Evolutionary conservation across 1,284 basidiomycete genomes (phyloP), one percentile per base, ranked within the genome.

Genomic region (Ganoderma boninense): DNA sequence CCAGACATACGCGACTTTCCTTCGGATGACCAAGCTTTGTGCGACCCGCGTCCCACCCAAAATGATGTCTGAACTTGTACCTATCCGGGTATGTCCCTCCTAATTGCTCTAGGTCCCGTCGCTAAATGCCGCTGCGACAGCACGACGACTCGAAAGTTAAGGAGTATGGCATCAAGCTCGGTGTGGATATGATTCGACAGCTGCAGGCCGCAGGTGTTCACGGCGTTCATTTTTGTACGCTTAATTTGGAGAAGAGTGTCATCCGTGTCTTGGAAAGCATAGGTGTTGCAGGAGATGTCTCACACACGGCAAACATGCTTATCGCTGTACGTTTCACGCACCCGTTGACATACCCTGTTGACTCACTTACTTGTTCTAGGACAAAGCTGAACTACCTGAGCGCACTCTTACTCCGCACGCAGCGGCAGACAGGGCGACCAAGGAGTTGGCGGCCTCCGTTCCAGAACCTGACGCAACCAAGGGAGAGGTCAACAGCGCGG

Each of bases 181-280:
- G 95, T 2, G 90, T 93, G 4, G 84, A 90, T 61, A 97, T 94
- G 86, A 92, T 98, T 71, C 82, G 78, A 62, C 84, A 84, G 60
- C 79, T 93, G 68, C 87, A 84, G 4, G 74, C 72, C 2, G 88
- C 90, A 11, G 87, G 88, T 29, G 86, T 98, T 23, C 86, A 87
- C 4, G 96, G 96, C 1, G 92, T 98, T 65, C 97, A 99, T 81
- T 93, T 99, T 74, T 99, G 97, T 81, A 99, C 98, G 4, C 87
- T 99, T 74, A 99, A 99, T 81, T 88, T 99, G 20, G 98, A 99
- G 81, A 97, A 97, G 84, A 98, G 96, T 75, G 93, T 99, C 7
- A 92, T 93, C 65, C 89, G 91, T n/a, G 92, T 99, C 6, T 84
- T 99, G 62, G 95, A 97, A 76, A 86, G 83, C 40, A 86, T 98